Base-by-base conservation (phyloP, 2,329 filamentous ascomycete genomes). In the Diplocarpon mali region DNA sequence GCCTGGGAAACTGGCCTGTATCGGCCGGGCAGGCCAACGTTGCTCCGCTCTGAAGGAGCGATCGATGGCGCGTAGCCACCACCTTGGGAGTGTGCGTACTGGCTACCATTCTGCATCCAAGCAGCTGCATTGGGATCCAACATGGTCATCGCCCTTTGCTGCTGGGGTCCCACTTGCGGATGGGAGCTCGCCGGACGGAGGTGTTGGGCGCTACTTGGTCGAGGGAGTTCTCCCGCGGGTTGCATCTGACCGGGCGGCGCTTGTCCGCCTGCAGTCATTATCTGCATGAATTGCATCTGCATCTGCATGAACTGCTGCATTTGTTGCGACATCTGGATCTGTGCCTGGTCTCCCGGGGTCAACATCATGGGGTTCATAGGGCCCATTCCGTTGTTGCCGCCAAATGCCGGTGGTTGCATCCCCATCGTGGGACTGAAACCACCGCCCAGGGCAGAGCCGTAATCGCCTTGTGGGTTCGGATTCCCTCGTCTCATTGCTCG, bases 201-300 rank as follows among this genome's bases (percentile, higher is more conserved):
- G 4, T 44, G 39, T 27, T 53, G 47, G 24, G 36, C 45, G 37
- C 54, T 59, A 15, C 41, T 38, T 17, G 56, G 56, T 42, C 54
- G 46, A 37, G 46, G 55, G 2, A 52, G 43, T 15, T 56, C 44
- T 37, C 55, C 46, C 46, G 54, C 38, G 14, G 50, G 49, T 40
- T 51, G 46, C 35, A 14, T 32, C n/a, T 53, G 53, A 49, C 8
- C 54, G 52, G 48, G 50, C 27, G 49, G 53, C 13, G 45, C 50
- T 29, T 52, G 53, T 10, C 53, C 49, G 15, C 40, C 40, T 10
- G 44, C 29, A 65, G 66, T 70, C 73, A 86, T 84, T 77, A 87
- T 83, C 57, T 89, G 83, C 83, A 93, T 90, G 65, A 88, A 88
- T 61, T 93, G 85, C 83, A 93, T 89, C 62, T 94, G 87, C 81